Conservation (phyloP, 768 basidiomycete species). For the Psilocybe azurescens region DNA sequence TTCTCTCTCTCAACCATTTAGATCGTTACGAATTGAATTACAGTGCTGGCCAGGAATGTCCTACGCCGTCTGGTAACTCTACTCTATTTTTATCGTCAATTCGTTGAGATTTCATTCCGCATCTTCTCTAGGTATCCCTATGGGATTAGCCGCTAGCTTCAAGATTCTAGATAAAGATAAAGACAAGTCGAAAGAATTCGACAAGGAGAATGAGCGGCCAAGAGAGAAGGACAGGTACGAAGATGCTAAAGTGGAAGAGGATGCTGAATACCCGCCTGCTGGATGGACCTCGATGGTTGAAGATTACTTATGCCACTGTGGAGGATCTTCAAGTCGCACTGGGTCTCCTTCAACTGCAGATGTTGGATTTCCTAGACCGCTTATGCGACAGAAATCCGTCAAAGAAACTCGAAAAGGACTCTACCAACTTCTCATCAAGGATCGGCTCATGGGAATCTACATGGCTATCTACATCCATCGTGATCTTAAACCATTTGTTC, state of each 20-base stretch:
- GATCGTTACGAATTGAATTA: slow-evolving; percentile 18
- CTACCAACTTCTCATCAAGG: slow-evolving; percentile 86
- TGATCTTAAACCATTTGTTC: slow-evolving; percentile 66
- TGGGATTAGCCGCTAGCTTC: slow-evolving; percentile 80
- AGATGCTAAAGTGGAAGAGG: slow-evolving; percentile 32
- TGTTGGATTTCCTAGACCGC: slow-evolving; percentile 45
- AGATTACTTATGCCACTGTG: slow-evolving; percentile 67
- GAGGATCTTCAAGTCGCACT: slow-evolving; percentile 32
- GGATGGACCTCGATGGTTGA: slow-evolving; percentile 84
- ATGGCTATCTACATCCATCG: slow-evolving; percentile 77
- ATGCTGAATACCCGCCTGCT: slow-evolving; percentile 31
- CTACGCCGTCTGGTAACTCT: slow-evolving; percentile 67
- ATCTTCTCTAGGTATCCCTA: slow-evolving; percentile 62
- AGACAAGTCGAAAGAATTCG: slow-evolving; percentile 40
- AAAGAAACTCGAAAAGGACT: slow-evolving; percentile 66
- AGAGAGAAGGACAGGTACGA: slow-evolving; percentile 42
- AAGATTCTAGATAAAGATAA: slow-evolving; percentile 64
- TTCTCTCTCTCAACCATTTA: slow-evolving; percentile 12
- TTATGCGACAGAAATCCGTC: slow-evolving; percentile 45
- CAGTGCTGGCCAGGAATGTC: slow-evolving; percentile 78
- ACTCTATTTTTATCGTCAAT: background rate
- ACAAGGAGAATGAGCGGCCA: slow-evolving; percentile 26
- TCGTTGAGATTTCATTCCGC: slow-evolving; percentile 3
- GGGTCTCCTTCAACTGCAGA: slow-evolving; percentile 45
- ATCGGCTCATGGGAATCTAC: slow-evolving; percentile 91